Conservation (phyloP, 2,329 filamentous ascomycete genomes). For the Penicillium sp. region DNA sequence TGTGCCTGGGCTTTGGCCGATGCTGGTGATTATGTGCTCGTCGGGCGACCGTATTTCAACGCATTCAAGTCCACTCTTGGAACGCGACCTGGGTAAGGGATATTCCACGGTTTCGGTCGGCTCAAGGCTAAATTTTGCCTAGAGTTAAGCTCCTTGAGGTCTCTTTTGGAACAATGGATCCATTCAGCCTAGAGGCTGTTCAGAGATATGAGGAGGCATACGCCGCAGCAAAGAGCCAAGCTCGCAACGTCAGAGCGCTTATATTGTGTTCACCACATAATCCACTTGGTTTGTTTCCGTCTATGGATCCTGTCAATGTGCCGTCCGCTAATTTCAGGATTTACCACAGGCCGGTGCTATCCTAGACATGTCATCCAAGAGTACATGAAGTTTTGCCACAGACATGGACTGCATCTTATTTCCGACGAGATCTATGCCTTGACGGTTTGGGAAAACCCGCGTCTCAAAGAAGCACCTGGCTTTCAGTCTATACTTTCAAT, state of each 20-base stretch:
- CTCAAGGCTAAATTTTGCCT: neutral
- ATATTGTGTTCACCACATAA: constrained; percentile 54
- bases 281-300: constrained; percentile 40
- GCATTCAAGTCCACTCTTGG: constrained; percentile 47
- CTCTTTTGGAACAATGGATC: constrained; percentile 44
- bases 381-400: constrained; percentile 13
- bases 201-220: constrained; percentile 44
- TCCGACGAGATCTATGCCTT: constrained; percentile 19
- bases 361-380: constrained; percentile 3
- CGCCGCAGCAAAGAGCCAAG: constrained; percentile 35
- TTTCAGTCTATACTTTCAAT: constrained; percentile 16
- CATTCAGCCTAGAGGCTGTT: constrained; percentile 43
- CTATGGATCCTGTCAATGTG: neutral
- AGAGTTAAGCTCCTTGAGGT: constrained; percentile 42
- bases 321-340: neutral
- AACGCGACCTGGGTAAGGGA: constrained; percentile 35
- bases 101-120: neutral
- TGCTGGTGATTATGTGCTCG: constrained; percentile 25
- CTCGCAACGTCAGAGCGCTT: constrained; percentile 44
- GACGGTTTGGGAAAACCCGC: constrained; percentile 15
- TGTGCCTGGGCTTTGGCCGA: constrained; percentile 23
- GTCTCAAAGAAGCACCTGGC: neutral
- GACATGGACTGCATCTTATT: constrained; percentile 13
- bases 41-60: constrained; percentile 40
- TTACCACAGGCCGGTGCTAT: constrained; percentile 6